Evolutionary conservation across 1,284 basidiomycete genomes (phyloP), one percentile per base, ranked within the genome.

Genomic region (Sporisorium reilianum): DNA sequence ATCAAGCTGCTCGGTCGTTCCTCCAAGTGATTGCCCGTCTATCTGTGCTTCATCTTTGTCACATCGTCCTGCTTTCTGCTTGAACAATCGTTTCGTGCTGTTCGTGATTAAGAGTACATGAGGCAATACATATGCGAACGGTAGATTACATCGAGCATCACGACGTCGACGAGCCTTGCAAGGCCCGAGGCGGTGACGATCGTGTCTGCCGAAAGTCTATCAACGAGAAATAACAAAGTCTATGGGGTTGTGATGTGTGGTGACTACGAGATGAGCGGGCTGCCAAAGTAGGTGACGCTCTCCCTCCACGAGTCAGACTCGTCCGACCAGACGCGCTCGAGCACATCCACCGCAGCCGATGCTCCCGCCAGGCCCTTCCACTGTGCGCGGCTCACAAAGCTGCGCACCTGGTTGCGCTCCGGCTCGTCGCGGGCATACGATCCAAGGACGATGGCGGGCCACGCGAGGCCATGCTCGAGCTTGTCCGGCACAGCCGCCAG

Each of bases 231-330:
- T n/a, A n/a, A n/a, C n/a, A 28, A 14, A 32, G 14, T 44, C 38
- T 23, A 41, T 23, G 30, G 6, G 8, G 22, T 20, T 26, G 16
- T 4, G 36, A 18, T n/a, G 18, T 38, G 14, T 30, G 20, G 23
- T 25, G 51, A 9, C 45, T 53, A 74, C 14, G 61, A 61, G 18
- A 74, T 51, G 44, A 61, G 60, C 7, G 65, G 71, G 36, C 62
- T 74, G 56, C 71, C 71, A 46, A 74, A 68, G 55, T 68, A 74
- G 8, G 49, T 62, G 30, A 67, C 71, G 34, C 61, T 64, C n/a
- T 68, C 71, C 12, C 71, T 55, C 71, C 71, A 74, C 23, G 36
- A 44, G 32, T 42, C 25, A 10, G 54, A 55, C 3, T 68, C 58
- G 20, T 56, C 50, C 9, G 48, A 32, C 71, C 71, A 74, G 46